Percentiles rank a stretch among this genome's conserved stretches.
phyloP scores from a whole-genome alignment of 2,329 filamentous ascomycete genomes.

The Purpureocillium lavendulum region DNA sequence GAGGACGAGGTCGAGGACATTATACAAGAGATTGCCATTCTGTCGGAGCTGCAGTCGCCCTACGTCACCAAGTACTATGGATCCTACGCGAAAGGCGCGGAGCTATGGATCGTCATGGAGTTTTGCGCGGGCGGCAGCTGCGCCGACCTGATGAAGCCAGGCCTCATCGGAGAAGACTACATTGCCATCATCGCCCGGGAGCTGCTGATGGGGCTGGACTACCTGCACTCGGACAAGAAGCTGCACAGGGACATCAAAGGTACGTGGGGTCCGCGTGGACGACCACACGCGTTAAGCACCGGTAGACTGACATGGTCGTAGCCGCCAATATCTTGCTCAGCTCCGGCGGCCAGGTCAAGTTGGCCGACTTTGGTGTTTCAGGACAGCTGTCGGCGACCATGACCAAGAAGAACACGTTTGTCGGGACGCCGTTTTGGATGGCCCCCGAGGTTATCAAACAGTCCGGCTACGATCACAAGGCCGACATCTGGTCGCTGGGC shows the following conservation, averaged over 20 bases:
- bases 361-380: constrained; percentile 95
- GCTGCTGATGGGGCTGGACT: constrained; percentile 81
- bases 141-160: constrained; percentile 91
- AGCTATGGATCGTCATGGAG: constrained; percentile 99
- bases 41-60: constrained; percentile 90
- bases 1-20: constrained; percentile 99
- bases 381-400: constrained; percentile 94
- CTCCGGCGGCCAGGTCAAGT: constrained; percentile 88
- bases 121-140: constrained; percentile 97
- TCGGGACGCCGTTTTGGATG: constrained; percentile 99
- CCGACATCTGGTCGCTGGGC: constrained; percentile 94
- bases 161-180: constrained; percentile 85
- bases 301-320: constrained; percentile 22
- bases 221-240: constrained; percentile 92
- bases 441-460: constrained; percentile 98
- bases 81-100: constrained; percentile 89
- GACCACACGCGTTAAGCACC: neutral
- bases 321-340: constrained; percentile 89
- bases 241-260: constrained; percentile 94
- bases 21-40: constrained; percentile 95
- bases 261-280: constrained; percentile 24
- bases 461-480: constrained; percentile 95
- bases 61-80: constrained; percentile 98
- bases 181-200: constrained; percentile 94
- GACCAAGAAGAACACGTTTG: constrained; percentile 99